Percentiles rank a stretch among this genome's conserved stretches.
phyloP scores from a whole-genome alignment of 768 basidiomycete species.

The Russula vinacea region DNA sequence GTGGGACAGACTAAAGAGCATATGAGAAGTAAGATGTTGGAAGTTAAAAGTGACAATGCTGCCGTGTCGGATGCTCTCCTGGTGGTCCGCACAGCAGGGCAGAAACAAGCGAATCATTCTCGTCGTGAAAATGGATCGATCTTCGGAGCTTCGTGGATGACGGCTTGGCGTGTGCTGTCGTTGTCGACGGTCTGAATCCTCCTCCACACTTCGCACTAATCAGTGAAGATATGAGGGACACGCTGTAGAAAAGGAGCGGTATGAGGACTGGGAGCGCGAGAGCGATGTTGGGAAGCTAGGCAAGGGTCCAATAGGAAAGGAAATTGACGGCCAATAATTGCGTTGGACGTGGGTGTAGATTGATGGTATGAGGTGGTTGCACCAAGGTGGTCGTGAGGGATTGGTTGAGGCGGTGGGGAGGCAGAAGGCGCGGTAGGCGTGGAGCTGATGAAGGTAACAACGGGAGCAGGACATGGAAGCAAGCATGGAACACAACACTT shows the following conservation, averaged over 20 bases:
- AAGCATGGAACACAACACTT: slow-evolving; percentile 38
- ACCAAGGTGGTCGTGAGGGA: slow-evolving; percentile 54
- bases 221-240: slow-evolving; percentile 6
- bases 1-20: too few species aligned
- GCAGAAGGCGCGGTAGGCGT: slow-evolving; percentile 71
- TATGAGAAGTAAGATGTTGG: too few species aligned
- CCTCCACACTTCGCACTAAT: neutral
- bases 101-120: neutral
- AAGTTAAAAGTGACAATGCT: too few species aligned
- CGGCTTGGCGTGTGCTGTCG: slow-evolving; percentile 8
- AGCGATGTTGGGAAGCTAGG: slow-evolving; percentile 86
- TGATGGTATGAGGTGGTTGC: slow-evolving; percentile 53
- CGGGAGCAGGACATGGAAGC: slow-evolving; percentile 46
- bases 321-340: slow-evolving; percentile 84
- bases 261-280: slow-evolving; percentile 69
- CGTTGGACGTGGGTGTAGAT: slow-evolving; percentile 81
- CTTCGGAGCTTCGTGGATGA: neutral
- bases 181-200: neutral
- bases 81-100: too few species aligned
- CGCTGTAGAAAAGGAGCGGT: slow-evolving; percentile 45
- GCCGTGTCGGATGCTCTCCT: too few species aligned
- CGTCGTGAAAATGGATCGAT: neutral
- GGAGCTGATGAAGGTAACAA: slow-evolving; percentile 62
- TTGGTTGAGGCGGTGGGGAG: slow-evolving; percentile 30
- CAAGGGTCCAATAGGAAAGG: slow-evolving; percentile 77